A percentile compares a stretch with the other conserved stretches of the same genome.
These are phyloP conservation scores for Coemansia brasiliensis DNA, from an alignment of 192 early-diverging fungal genomes.

Conservation along the genomic window DNA sequence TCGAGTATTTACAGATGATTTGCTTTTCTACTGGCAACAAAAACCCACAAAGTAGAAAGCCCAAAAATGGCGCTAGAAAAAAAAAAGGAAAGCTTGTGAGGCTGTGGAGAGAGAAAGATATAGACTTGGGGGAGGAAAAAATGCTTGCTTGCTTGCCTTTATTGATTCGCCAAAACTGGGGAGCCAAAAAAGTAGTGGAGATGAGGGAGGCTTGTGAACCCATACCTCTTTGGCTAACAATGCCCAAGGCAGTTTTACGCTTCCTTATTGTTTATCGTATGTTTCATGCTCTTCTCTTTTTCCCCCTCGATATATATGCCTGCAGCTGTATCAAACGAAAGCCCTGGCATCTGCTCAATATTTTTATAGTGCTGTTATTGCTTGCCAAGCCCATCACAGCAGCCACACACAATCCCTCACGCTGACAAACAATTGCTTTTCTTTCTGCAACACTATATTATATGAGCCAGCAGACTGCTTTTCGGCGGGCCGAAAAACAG, in stretches of 20 bases:
- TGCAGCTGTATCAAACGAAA: conserved; percentile 3
- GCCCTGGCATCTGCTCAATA: conserved; percentile 16
- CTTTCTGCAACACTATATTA: too few species aligned
- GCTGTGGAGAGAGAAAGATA: background rate
- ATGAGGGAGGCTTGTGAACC: conserved; percentile 8
- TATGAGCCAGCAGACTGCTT: conserved; percentile 55
- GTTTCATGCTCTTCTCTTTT: background rate
- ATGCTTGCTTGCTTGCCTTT: background rate
- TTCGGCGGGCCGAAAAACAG: conserved; percentile 65
- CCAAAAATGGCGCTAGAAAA: conserved; percentile 5
- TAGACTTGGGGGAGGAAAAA: too few species aligned
- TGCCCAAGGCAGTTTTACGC: background rate
- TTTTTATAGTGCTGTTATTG: background rate
- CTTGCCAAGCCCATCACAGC: background rate
- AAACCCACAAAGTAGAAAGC: background rate
- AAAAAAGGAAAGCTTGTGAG: background rate
- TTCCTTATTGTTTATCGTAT: conserved; percentile 6
- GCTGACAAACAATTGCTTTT: background rate
- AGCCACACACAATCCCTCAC: background rate
- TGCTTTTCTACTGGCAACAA: background rate
- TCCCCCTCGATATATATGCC: conserved; percentile 3
- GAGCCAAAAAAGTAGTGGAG: too few species aligned
- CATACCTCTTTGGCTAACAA: background rate
- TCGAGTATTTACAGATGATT: too few species aligned
- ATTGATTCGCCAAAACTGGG: too few species aligned